These are phyloP conservation scores for Massarina eburnea DNA, from an alignment of 2,329 filamentous ascomycete species.

Conservation along the genomic window DNA sequence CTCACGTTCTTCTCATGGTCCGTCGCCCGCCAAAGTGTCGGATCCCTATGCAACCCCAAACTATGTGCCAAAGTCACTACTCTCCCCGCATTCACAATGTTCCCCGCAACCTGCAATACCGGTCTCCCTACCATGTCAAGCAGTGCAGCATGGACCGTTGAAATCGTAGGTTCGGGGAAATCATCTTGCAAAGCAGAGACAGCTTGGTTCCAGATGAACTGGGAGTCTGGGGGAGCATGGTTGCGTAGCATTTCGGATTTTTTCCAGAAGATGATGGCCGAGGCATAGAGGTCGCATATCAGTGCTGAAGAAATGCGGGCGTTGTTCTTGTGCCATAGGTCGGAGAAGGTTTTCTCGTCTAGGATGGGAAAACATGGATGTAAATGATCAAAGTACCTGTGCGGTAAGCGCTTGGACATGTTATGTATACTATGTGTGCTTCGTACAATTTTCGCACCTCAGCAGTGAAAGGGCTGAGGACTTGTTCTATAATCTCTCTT, in stretches of 20 bases:
- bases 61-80: constrained; percentile 24
- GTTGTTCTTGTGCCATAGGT: constrained; percentile 16
- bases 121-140: constrained; percentile 23
- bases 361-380: constrained; percentile 24
- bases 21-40: constrained; percentile 14
- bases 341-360: constrained; percentile 15
- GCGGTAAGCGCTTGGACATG: neutral
- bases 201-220: constrained; percentile 23
- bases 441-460: constrained; percentile 12
- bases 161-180: constrained; percentile 23
- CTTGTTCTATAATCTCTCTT: constrained; percentile 20
- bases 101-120: constrained; percentile 18
- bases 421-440: neutral
- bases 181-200: constrained; percentile 20
- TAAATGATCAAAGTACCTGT: constrained; percentile 13
- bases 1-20: constrained; percentile 19
- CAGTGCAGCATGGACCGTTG: constrained; percentile 18
- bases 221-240: constrained; percentile 11
- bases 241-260: constrained; percentile 10
- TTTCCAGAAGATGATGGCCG: constrained; percentile 15
- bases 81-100: constrained; percentile 21
- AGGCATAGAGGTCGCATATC: constrained; percentile 20
- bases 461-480: constrained; percentile 10
- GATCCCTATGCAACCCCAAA: constrained; percentile 19
- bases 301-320: constrained; percentile 18